Percentiles rank a stretch among this genome's conserved stretches.
phyloP scores from a whole-genome alignment of 768 basidiomycete species.

The Mycena filopes region DNA sequence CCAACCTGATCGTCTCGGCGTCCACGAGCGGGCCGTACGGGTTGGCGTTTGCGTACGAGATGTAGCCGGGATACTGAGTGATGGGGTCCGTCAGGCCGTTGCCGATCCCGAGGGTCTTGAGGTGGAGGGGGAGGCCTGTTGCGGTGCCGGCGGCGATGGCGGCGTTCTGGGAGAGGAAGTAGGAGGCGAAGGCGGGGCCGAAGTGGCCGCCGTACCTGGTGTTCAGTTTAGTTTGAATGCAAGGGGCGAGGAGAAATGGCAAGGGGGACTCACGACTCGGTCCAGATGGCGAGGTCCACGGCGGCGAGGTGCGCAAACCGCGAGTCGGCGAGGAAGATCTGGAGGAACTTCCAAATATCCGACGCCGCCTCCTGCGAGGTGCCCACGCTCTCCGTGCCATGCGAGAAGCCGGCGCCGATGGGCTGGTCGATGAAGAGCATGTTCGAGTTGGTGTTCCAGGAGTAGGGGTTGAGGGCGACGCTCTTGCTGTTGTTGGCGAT shows the following conservation, averaged over 20 bases:
- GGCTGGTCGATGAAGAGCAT: slow-evolving; percentile 75
- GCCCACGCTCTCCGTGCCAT: slow-evolving; percentile 60
- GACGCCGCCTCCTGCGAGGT: slow-evolving; percentile 65
- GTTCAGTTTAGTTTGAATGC: background rate
- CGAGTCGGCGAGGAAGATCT: slow-evolving; percentile 67
- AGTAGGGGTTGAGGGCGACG: slow-evolving; percentile 62
- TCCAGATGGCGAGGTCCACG: slow-evolving; percentile 69
- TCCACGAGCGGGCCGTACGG: slow-evolving; percentile 67
- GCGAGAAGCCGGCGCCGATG: slow-evolving; percentile 72
- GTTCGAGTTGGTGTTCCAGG: slow-evolving; percentile 69
- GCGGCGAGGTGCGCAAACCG: slow-evolving; percentile 59
- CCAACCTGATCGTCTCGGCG: slow-evolving; percentile 48
- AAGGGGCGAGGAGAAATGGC: background rate
- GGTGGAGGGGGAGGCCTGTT: slow-evolving; percentile 60
- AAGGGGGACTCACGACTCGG: slow-evolving; percentile 59
- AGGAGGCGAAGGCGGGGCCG: slow-evolving; percentile 73
- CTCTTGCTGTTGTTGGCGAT: slow-evolving; percentile 64
- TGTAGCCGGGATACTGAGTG: slow-evolving; percentile 71
- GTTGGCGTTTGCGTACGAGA: slow-evolving; percentile 64
- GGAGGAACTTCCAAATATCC: slow-evolving; percentile 71
- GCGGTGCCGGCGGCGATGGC: slow-evolving; percentile 60
- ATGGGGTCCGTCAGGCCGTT: slow-evolving; percentile 73
- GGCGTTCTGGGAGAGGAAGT: slow-evolving; percentile 69
- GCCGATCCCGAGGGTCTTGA: slow-evolving; percentile 71
- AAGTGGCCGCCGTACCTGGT: slow-evolving; percentile 77